Base-by-base conservation (phyloP, 2,329 filamentous ascomycete genomes). In the Diplodia intermedia region DNA sequence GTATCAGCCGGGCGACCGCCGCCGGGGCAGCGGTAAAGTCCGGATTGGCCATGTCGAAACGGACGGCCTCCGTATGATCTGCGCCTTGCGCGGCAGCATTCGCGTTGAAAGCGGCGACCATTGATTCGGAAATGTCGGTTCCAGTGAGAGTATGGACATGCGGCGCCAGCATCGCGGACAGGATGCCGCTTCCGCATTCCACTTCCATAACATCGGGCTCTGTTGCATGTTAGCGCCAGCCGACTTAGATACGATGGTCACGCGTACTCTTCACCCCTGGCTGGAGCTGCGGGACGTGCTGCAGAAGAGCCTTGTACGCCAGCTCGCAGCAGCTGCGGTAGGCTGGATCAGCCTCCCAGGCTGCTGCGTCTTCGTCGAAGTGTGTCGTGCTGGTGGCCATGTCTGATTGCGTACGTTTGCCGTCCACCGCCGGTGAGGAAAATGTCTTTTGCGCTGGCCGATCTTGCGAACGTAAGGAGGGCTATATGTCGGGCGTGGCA, bases 181-280 rank as follows among this genome's bases (percentile, higher is more conserved):
- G 80, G 0, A 87, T 80, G 11, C 86, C 86, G 4, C 85, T 88
- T 56, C 86, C 86, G 70, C 84, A 86, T 60, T 85, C 86, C 15
- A 87, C 81, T 74, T 88, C 86, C 2, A 88, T 82, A 5, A 87
- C 80, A 67, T 85, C 79, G 38, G 83, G 74, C 18, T 74, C 76
- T 72, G 68, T 40, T 20, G 63, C 31, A 6, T 49, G 47, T 63
- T 49, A 52, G 60, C 43, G 47, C n/a, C 12, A 31, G 49, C 50
- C 29, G 20, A 38, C 15, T 29, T 31, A 12, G 49, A 54, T n/a
- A 23, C 33, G 6, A 31, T 8, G 23, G 52, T 20, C 50, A 47
- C 4, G 38, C 38, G 33, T 55, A 49, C 62, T 8, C 70, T 74
- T 73, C 68, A 71, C 75, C 29, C 43, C 47, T 23, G 40, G 26